Evolutionary conservation across 192 early-diverging fungal genomes (phyloP), one percentile per base, ranked within the genome.

Genomic region (Cladochytrium replicatum): DNA sequence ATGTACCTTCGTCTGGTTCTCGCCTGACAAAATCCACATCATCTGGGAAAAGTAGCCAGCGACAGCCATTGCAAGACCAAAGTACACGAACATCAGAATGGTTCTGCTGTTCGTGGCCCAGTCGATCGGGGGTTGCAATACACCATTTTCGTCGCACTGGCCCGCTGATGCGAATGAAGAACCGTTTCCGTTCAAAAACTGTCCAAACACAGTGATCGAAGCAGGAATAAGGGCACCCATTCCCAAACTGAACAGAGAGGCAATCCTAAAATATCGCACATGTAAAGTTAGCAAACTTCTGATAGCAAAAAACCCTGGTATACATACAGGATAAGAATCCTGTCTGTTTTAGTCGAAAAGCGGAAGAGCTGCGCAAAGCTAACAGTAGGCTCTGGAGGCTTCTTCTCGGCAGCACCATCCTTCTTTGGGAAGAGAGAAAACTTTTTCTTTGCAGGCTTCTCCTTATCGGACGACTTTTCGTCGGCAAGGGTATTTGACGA

Each of bases 11-110:
- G 57, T 40, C 43, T 64, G 61, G 15, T 50, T 50, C 43, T 69
- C 63, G 9, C 67, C 67, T 2, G 61, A 25, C 26, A 43, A 52
- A n/a, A 67, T 58, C 55, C 55, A 69, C 7, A 59, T 29, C 11
- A 0, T 21, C 34, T 58, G 57, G 6, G 11, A 21, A 37, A 52
- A 6, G 21, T 61, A 61, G 4, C 32, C 59, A 17, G 22, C 22
- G 15, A 45, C 25, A 19, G 41, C 44, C 29, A 57, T 41, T 17
- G 42, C 42, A 6, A 15, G 6, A 6, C 47, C 47, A 39, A 48
- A 32, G 17, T 48, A 48, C 15, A 48, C 6, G 47, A 48, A 48
- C 19, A 48, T 48, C 41, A 51, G 43, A 48, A 51, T 51, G 40
- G 11, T 47, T 19, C n/a, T n/a, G n/a, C n/a, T n/a, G n/a, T n/a